Conservation (phyloP, 805 yeast species). For the Cyberlindnera mrakii region DNA sequence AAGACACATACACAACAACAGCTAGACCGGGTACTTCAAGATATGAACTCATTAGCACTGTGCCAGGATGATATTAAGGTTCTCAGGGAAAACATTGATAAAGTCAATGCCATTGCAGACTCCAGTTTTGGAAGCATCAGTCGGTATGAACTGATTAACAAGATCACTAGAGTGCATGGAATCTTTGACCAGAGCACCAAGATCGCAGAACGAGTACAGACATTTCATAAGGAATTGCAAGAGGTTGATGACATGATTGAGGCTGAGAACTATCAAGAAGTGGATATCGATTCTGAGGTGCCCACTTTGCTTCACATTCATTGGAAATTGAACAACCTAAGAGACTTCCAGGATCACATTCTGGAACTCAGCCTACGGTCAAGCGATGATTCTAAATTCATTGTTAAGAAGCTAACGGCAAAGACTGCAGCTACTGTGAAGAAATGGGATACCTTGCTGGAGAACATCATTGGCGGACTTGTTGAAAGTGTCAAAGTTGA, state of each 20-base stretch:
- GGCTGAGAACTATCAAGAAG: constrained; percentile 33
- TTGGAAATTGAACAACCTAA: constrained; percentile 57
- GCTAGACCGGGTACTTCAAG: constrained; percentile 48
- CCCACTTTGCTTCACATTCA: constrained; percentile 63
- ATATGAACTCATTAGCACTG: constrained; percentile 30
- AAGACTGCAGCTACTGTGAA: constrained; percentile 37
- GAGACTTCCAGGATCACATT: constrained; percentile 77
- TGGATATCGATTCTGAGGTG: constrained; percentile 36
- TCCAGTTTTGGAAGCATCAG: constrained; percentile 54
- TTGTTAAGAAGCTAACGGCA: constrained; percentile 50
- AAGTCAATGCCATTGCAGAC: constrained; percentile 43
- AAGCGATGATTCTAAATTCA: constrained; percentile 61
- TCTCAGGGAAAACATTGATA: constrained; percentile 39
- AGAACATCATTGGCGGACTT: constrained; percentile 58
- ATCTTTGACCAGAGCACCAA: constrained; percentile 64
- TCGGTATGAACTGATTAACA: constrained; percentile 63
- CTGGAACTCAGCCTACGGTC: constrained; percentile 44
- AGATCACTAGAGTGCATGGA: constrained; percentile 62
- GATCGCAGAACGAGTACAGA: constrained; percentile 56
- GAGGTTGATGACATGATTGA: constrained; percentile 50
- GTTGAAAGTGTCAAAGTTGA: constrained; percentile 70
- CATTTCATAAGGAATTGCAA: constrained; percentile 45
- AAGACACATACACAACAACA: constrained; percentile 39
- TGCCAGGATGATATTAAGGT: constrained; percentile 43
- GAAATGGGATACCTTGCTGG: constrained; percentile 59